Evolutionary conservation across 495 filamentous ascomycete species (phyloP), one percentile per base, ranked within the genome.

Genomic region (Penicillium turbatum): DNA sequence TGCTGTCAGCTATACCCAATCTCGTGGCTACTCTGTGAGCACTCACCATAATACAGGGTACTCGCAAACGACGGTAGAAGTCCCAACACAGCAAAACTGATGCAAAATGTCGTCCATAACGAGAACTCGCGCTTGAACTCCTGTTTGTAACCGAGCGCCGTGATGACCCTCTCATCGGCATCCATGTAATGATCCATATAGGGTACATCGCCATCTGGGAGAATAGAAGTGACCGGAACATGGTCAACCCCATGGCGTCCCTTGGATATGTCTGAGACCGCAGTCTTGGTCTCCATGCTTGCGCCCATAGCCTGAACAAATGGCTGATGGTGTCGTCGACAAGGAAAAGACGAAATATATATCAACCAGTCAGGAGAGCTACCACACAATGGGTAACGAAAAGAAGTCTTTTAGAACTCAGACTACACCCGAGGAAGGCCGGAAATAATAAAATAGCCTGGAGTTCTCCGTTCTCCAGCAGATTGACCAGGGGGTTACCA

Each of bases 71-170:
- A 86, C 0, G 87, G 87, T 36, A 91, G 67, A 44, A 91, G 63
- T 5, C 87, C 87, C 51, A 90, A 68, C 5, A 90, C 86, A 6
- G 87, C 85, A 64, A 90, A 90, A 51, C 80, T 85, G 43, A 91
- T 86, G 59, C 85, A 87, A 69, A 91, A 91, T 0, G 86, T 86
- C 11, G 86, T 88, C 82, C 86, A 90, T n/a, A 88, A 69, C n/a
- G 80, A 86, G 62, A 91, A 90, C 58, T 91, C 87, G 55, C 87
- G 75, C 70, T 88, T 89, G 74, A 90, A 90, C 60, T 91, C 87
- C 43, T 86, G 83, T 63, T 88, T 88, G 64, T 89, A 90, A 13
- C 87, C 87, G 38, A 91, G 72, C 0, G 86, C 84, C 8, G 78
- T 78, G 13, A 91, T 80, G 15, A 85, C 80, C 48, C 85, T 79